A percentile compares a stretch with the other conserved stretches of the same genome.
phyloP scores from a whole-genome alignment of 495 filamentous ascomycete genomes.

The Aspergillus kassunensis region DNA sequence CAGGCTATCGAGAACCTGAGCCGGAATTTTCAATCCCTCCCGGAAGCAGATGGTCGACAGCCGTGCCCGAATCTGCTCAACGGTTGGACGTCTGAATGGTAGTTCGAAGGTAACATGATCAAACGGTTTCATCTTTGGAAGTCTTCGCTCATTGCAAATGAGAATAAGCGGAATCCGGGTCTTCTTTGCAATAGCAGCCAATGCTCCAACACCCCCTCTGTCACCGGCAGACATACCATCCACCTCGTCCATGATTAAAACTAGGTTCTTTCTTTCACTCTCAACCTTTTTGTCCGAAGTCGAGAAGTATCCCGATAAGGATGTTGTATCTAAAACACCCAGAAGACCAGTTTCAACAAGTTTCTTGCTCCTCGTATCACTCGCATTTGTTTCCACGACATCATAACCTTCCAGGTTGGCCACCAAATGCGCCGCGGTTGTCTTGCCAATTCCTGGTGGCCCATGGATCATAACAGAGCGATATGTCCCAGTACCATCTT shows the following conservation, averaged over 20 bases:
- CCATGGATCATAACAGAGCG: slow-evolving; percentile 91
- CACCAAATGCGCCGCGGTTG: slow-evolving; percentile 90
- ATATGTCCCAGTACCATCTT: slow-evolving; percentile 73
- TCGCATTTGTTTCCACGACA: slow-evolving; percentile 90
- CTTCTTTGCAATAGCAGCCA: slow-evolving; percentile 92
- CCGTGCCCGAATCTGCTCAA: slow-evolving; percentile 80
- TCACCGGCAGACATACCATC: slow-evolving; percentile 99
- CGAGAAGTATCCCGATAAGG: slow-evolving; percentile 89
- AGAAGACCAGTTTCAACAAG: slow-evolving; percentile 81
- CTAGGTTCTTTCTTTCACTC: slow-evolving; percentile 78
- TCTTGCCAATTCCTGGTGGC: slow-evolving; percentile 96
- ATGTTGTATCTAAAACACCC: slow-evolving; percentile 90
- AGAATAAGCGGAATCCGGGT: slow-evolving; percentile 91
- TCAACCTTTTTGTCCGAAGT: slow-evolving; percentile 77
- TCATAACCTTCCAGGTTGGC: slow-evolving; percentile 93
- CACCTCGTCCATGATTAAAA: slow-evolving; percentile 98
- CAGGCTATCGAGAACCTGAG: slow-evolving; percentile 84
- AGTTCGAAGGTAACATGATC: slow-evolving; percentile 79
- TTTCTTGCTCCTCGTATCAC: slow-evolving; percentile 96
- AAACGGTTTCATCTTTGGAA: slow-evolving; percentile 98
- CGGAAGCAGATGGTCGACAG: slow-evolving; percentile 93
- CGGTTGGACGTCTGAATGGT: slow-evolving; percentile 82
- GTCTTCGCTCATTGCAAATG: slow-evolving; percentile 91
- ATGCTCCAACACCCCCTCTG: slow-evolving; percentile 88
- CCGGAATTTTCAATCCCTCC: slow-evolving; percentile 81